Evolutionary conservation across 805 yeast species (phyloP), one percentile per base, ranked within the genome.

Genomic region (Candida oleophila): DNA sequence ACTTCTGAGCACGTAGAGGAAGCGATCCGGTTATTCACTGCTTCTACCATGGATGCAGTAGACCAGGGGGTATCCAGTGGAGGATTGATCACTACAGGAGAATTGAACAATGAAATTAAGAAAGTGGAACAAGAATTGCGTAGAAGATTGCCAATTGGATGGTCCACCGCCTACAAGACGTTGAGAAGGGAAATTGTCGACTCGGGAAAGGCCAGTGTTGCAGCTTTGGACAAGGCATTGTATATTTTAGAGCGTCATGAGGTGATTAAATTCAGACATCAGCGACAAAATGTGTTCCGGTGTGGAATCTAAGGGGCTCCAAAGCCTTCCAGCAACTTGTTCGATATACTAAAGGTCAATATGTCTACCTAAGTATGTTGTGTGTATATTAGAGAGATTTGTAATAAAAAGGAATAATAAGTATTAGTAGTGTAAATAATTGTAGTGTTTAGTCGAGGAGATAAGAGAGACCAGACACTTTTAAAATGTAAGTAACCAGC

Each of bases 1-100:
- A 78, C 82, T 7, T 94, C 83, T 56, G 85, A 81, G 52, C 98
- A 94, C 61, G 99, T 94, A 22, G 92, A 89, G 57, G 99, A 94
- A 63, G 97, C 98, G 0, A 88, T 94, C 51, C 73, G 99, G 58
- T 72, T 94, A 51, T 94, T 94, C 68, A 88, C 88, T 50, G 97
- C 99, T 0, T 94, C 99, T 1, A 94, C 99, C 0, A 90, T 94
- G 95, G 91, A 91, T 61, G 99, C 99, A 0, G 92, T 89, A 9
- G 80, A 77, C 41, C 85, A 82, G 60, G 85, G 83, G 34, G 78
- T 79, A 38, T 78, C 67, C 15, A 65, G 65, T 28, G 71, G 69
- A 4, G 71, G 69, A 12, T 49, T 64, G 44, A 55, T 76, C 37
- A 71, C 79, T 3, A 80, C 81, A 50, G 80, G 82, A 32, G 83